Base-by-base conservation (phyloP, 1,284 basidiomycete genomes). In the Apiotrichum laibachii region DNA sequence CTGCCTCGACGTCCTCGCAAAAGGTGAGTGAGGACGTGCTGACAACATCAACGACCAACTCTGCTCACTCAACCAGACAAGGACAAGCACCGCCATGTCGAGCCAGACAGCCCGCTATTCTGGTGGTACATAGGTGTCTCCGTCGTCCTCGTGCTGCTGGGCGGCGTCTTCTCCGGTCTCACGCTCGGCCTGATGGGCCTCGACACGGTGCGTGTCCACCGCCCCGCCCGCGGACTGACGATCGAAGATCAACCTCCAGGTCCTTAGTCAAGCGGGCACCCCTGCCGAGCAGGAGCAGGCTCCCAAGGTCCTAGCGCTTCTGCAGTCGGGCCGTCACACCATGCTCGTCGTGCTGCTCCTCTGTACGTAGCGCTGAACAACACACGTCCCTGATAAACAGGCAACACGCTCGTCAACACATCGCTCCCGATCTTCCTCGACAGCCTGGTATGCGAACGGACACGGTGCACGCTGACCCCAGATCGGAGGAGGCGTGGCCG, bases 171-270 rank as follows among this genome's bases (percentile, higher is more conserved):
- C 68, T 79, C 80, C 0, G 81, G 81, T 6, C 72, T 82, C 46
- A 82, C 81, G 1, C 74, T 82, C 8, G 81, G 80, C 6, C 66
- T 82, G 44, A 82, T 82, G 81, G 80, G 80, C 22, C 69, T 80
- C 34, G 79, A 80, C 59, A 72, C 72, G 59, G 77, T 73, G 50
- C 45, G 67, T 67, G 26, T 7, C 26, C 26, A 31, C 26, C 26
- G 26, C 26, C 7, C 26, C 26, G 26, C n/a, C n/a, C 26, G 26
- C 26, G 26, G 7, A 21, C 45, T 46, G 45, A 47, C 45, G 2
- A 10, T 18, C 2, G 13, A 44, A 73, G 73, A 71, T 75, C 54
- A 76, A 77, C 46, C 76, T 69, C 26, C 78, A 70, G 50, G 77
- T 79, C 19, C 64, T 79, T 7, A 72, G 72, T 35, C 72, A 77